Base-by-base conservation (phyloP, 2,329 filamentous ascomycete genomes). In the Fusarium zealandicum region DNA sequence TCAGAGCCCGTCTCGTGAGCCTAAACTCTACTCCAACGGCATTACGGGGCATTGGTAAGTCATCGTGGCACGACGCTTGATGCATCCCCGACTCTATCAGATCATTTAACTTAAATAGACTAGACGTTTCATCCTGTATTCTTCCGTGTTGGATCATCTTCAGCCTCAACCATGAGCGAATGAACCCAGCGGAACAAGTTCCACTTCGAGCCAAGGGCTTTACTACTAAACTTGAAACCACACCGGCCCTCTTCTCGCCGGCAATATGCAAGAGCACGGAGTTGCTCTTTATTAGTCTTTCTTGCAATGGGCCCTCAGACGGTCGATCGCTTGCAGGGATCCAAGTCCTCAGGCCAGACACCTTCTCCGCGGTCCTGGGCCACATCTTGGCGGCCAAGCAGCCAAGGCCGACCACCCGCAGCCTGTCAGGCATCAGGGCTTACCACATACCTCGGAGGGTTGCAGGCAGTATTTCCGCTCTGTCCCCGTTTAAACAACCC, bases 201-300 rank as follows among this genome's bases (percentile, higher is more conserved):
- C 43, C 33, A 17, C 32, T 28, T 38, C 27, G 3, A 36, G 31
- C 31, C 31, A 45, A 36, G 31, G 22, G 14, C 22, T 16, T 5
- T 35, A 13, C 42, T 36, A 16, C 42, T 36, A 16, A 16, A 45
- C 43, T 37, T 46, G 43, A 46, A 46, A 46, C 43, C 16, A 37
- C 32, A 28, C 25, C 33, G 25, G n/a, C 33, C 43, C 16, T 33
- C 32, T 46, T 46, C 42, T 36, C 20, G 33, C 12, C 18, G 22
- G 33, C 33, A 14, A 16, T 30, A 28, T 46, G 43, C 33, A 46
- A 27, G 25, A 30, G 22, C 33, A 37, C 8, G 33, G 32, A 28
- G 43, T 31, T 36, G 22, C 20, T 37, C 27, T 28, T 45, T 27
- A 35, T 25, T 9, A 25, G 9, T 8, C 22, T 9, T 25, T 22